Conservation (phyloP, 2,329 filamentous ascomycete species). For the Monosporascus ibericus region DNA sequence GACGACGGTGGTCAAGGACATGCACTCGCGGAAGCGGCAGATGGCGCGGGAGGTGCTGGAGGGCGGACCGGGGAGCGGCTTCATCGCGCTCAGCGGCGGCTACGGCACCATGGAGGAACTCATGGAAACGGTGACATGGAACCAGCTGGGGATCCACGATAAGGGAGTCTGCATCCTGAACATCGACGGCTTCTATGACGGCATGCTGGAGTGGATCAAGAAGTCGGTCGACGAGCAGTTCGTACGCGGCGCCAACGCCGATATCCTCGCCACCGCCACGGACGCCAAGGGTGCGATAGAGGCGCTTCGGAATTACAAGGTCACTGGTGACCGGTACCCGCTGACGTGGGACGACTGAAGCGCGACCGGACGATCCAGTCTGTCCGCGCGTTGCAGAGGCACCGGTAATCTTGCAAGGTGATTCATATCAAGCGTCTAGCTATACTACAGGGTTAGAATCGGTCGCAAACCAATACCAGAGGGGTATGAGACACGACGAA, state of each 20-base stretch:
- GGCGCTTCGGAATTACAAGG: constrained; percentile 66
- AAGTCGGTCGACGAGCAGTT: constrained; percentile 73
- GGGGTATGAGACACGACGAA: too few relatives aligned
- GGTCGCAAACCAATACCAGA: too few relatives aligned
- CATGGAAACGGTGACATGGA: constrained; percentile 89
- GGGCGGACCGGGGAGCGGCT: constrained; percentile 77
- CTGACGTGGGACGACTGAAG: constrained; percentile 63
- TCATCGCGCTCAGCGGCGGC: constrained; percentile 77
- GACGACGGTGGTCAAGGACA: constrained; percentile 86
- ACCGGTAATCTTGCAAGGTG: too few relatives aligned
- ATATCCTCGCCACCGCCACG: constrained; percentile 73
- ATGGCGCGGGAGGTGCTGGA: constrained; percentile 86
- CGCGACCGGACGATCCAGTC: background rate
- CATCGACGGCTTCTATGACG: constrained; percentile 87
- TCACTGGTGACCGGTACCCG: constrained; percentile 69
- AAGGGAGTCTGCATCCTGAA: constrained; percentile 77
- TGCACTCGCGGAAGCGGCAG: constrained; percentile 92
- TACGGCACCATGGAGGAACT: constrained; percentile 96
- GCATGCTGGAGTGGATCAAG: constrained; percentile 74
- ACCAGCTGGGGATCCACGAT: constrained; percentile 88
- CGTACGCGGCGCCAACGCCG: constrained; percentile 61
- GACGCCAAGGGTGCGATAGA: constrained; percentile 66
- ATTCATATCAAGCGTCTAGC: too few relatives aligned
- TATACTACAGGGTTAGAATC: too few relatives aligned
- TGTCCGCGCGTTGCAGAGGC: too few relatives aligned